These are phyloP conservation scores for Lasiodiplodia gonubiensis DNA, from an alignment of 2,329 filamentous ascomycete species.

Conservation along the genomic window DNA sequence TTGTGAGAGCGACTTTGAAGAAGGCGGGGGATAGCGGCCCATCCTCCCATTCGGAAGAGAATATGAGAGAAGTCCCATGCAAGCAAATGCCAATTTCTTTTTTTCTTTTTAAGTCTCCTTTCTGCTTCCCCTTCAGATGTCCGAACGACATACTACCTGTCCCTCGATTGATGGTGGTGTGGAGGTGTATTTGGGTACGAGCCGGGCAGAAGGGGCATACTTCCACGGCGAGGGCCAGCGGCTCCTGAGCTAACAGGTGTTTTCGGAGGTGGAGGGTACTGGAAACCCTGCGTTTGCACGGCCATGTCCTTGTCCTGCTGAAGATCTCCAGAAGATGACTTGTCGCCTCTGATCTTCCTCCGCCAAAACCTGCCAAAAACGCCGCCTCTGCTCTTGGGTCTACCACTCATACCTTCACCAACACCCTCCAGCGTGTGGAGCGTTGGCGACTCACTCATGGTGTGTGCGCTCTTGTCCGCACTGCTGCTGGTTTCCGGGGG, in stretches of 20 bases:
- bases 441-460: slow-evolving; percentile 14
- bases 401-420: slow-evolving; percentile 12
- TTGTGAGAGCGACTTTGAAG: not conserved
- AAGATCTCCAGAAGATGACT: slow-evolving; percentile 15
- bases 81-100: slow-evolving; percentile 10
- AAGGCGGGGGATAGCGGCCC: slow-evolving; percentile 11
- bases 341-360: slow-evolving; percentile 19
- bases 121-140: not conserved
- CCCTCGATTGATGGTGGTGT: slow-evolving; percentile 10
- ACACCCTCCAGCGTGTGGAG: slow-evolving; percentile 22
- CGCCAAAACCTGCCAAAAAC: slow-evolving; percentile 26
- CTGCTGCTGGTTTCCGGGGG: slow-evolving; percentile 19
- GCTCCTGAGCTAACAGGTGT: slow-evolving; percentile 14
- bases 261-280: slow-evolving; percentile 24
- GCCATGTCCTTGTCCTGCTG: slow-evolving; percentile 23
- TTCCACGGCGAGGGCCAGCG: slow-evolving; percentile 19
- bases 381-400: slow-evolving; percentile 23
- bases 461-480: slow-evolving; percentile 23
- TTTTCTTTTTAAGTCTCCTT: slow-evolving; percentile 2
- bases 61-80: not conserved
- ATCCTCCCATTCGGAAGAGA: slow-evolving; percentile 1
- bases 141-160: slow-evolving; percentile 17
- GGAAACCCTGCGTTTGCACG: slow-evolving; percentile 6
- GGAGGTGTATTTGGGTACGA: slow-evolving; percentile 26
- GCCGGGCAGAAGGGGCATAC: slow-evolving; percentile 25